Base-by-base conservation (phyloP, 2,329 filamentous ascomycete genomes). In the Coniochaeta hoffmannii region DNA sequence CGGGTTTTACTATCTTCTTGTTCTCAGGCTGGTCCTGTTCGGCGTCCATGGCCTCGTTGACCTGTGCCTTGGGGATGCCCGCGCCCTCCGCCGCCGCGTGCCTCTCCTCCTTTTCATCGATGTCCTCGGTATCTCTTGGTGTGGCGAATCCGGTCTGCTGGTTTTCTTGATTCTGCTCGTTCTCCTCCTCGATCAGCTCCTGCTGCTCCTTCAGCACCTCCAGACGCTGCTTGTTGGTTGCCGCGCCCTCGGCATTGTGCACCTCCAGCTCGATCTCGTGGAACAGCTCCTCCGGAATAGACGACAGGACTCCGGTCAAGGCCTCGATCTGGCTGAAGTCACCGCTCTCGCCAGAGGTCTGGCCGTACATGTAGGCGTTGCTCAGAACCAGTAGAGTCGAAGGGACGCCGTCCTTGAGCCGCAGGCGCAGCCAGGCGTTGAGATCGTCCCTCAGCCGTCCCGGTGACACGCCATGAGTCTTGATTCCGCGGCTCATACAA, bases 231-330 rank as follows among this genome's bases (percentile, higher is more conserved):
- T 95, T 97, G 83, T 99, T 99, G 62, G 94, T 99, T 24, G 94
- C 94, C 11, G 92, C 93, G 59, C 94, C 94, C 75, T 99, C 94
- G 51, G 93, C 92, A 59, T 87, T 96, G 79, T 97, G 90, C 10
- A 99, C 91, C 76, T 99, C 94, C 31, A 99, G 87, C 74, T 97
- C 94, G 60, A 99, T 97, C 77, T 99, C 94, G 79, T 99, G 94
- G 89, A 95, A 99, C 38, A 99, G 81, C 72, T 99, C 94, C 73
- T 99, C 94, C 3, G 94, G 94, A 59, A 99, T 97, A 58, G 89
- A 92, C 38, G 90, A 95, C 38, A 99, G 78, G 5, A 99, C 94
- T 55, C 91, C 89, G 58, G 92, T 90, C 51, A 99, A 82, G 0
- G 94, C 91, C 62, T 97, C 92, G 57, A 99, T 91, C 75, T 97